phyloP scores from a whole-genome alignment of 495 filamentous ascomycete genomes.

The Tetracladium setigerum region DNA sequence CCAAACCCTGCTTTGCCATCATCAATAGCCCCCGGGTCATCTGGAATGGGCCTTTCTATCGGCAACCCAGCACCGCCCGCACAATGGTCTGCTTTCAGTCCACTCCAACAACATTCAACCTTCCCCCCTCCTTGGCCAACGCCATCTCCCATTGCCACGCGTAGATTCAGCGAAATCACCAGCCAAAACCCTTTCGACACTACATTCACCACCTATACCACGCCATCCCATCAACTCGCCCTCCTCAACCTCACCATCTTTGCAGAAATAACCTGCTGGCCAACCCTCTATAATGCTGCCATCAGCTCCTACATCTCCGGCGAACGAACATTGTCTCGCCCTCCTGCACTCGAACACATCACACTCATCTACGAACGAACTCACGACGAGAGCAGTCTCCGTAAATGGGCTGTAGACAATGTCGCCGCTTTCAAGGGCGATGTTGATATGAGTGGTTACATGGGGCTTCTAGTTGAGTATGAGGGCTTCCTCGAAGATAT shows the following conservation, averaged over 20 bases:
- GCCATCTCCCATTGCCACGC: not conserved
- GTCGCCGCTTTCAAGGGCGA: not conserved
- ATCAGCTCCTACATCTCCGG: constrained; percentile 8
- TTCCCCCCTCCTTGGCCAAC: no score
- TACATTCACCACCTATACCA: not conserved
- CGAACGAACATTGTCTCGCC: constrained; percentile 3
- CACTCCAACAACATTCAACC: no score
- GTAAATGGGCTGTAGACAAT: constrained; percentile 3
- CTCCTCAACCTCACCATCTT: constrained; percentile 15
- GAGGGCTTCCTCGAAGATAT: constrained; percentile 2
- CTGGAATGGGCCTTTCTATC: no score
- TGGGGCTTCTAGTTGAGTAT: constrained; percentile 1
- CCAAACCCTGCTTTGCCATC: no score
- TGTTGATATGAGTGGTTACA: not conserved
- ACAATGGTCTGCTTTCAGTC: no score
- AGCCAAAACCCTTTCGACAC: not conserved
- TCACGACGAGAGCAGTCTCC: not conserved
- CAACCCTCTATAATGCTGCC: constrained; percentile 13
- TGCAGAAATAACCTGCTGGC: constrained; percentile 13
- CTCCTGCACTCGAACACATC: constrained; percentile 1
- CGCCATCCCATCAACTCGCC: constrained; percentile 1
- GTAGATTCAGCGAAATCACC: not conserved
- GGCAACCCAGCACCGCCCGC: no score
- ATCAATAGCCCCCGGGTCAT: no score
- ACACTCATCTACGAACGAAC: constrained; percentile 7